Percentiles rank a stretch among this genome's conserved stretches.
Evolutionary conservation across 169 alveolate species (phyloP).

Genomic region (Cryptosporidium canis): DNA sequence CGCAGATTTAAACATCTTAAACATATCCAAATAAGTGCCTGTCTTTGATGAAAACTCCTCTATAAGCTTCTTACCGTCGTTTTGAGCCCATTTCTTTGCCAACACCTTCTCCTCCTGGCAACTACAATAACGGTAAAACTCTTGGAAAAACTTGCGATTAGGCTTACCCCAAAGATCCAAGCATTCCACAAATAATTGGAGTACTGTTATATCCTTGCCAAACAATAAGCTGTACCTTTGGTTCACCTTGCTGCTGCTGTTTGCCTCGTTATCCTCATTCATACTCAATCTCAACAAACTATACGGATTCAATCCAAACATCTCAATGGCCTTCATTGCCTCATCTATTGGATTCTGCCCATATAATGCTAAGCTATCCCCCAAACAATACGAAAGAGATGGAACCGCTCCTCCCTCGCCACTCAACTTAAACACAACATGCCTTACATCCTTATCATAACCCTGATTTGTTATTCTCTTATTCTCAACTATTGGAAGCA

Average conservation of each 20-base stretch:
- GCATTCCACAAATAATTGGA: conserved; percentile 72
- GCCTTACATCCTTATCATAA: conserved; percentile 73
- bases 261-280: conserved; percentile 16
- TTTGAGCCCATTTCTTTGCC: conserved; percentile 53
- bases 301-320: conserved; percentile 40
- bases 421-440: conserved; percentile 57
- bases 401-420: neutral
- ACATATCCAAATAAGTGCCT: conserved; percentile 67
- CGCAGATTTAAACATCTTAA: conserved; percentile 63
- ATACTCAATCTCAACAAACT: conserved; percentile 15
- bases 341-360: conserved; percentile 61
- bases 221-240: conserved; percentile 33
- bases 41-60: conserved; percentile 51
- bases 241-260: conserved; percentile 9
- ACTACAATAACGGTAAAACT: conserved; percentile 47
- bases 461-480: conserved; percentile 65
- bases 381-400: conserved; percentile 21
- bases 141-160: conserved; percentile 55
- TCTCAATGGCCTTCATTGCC: conserved; percentile 31
- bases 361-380: conserved; percentile 73
- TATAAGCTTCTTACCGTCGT: conserved; percentile 58
- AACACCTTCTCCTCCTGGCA: conserved; percentile 61
- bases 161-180: conserved; percentile 75
- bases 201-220: conserved; percentile 60
- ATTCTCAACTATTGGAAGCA: conserved; percentile 55